Percentiles rank a stretch among this genome's conserved stretches.
Evolutionary conservation across 148 eudicot species (phyloP).

Genomic region (Diospyros lotus): DNA sequence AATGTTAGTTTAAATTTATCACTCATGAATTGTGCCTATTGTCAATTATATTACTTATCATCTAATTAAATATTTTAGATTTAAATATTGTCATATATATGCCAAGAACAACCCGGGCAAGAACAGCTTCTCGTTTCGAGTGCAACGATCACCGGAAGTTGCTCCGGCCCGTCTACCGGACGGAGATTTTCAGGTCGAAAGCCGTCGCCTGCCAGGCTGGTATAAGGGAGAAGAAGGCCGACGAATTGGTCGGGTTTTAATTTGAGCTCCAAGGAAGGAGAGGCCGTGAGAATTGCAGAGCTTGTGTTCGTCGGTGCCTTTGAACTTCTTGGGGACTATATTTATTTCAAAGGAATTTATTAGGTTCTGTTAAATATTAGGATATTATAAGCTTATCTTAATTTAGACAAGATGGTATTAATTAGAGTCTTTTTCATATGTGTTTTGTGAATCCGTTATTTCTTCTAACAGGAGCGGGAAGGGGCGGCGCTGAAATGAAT

Average conservation of each 20-base stretch:
- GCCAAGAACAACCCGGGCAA: background rate
- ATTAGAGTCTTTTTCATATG: no score
- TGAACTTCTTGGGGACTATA: background rate
- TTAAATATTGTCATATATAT: background rate
- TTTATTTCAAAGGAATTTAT: background rate
- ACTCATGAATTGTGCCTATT: no score
- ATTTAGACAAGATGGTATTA: no score
- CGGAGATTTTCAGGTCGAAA: background rate
- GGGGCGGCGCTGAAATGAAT: slow-evolving; percentile 5
- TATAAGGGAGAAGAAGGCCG: slow-evolving; percentile 5
- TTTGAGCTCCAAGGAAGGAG: slow-evolving; percentile 7
- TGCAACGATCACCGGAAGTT: slow-evolving; percentile 7
- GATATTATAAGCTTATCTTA: no score
- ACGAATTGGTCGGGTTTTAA: slow-evolving; percentile 11
- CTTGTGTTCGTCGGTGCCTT: slow-evolving; percentile 9
- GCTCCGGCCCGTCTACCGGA: background rate
- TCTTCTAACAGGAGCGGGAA: background rate
- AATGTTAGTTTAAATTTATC: no score
- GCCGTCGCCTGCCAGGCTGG: background rate
- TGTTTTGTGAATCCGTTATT: no score
- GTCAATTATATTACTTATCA: no score
- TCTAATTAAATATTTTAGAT: no score
- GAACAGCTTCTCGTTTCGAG: background rate
- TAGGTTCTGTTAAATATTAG: background rate
- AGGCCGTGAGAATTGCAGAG: slow-evolving; percentile 11